Evolutionary conservation across 441 rosid genomes (phyloP), one percentile per base, ranked within the genome.

Genomic region (Isatis lusitanica): DNA sequence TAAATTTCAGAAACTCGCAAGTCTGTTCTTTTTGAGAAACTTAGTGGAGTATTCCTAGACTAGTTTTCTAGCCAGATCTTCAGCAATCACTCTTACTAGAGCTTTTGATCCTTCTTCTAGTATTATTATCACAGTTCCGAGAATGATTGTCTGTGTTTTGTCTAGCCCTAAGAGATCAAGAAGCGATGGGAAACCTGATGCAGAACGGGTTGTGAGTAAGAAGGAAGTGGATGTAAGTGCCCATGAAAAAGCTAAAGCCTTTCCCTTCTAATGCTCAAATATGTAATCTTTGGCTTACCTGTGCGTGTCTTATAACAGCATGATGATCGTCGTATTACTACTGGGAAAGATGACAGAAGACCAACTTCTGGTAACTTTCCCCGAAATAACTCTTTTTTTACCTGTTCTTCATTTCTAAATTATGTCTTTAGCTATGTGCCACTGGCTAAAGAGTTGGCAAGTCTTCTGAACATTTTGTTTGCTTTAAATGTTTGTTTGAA

Each of bases 241-340:
- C 17, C n/a, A 30, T 42, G 44, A 3, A 60, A 60, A 42, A 7
- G 51, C 59, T 15, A 7, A 15, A 33, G 35, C 3, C 2, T 52
- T 68, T 58, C 83, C 82, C 83, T 80, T 82, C 81, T 68, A 50
- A 80, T 81, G 84, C 87, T 84, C 79, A 83, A 63, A 28, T 82
- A 17, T 11, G 81, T 86, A 79, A 80, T 89, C 75, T 90, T 86
- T 80, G 94, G 82, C 87, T 87, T 94, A 88, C 94, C 85, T 89
- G 84, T 92, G 79, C 84, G 52, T 94, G 87, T 90, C 85, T 89
- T 39, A 85, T 88, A 85, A 90, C 93, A 95, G 98, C 95, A 85
- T 31, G 92, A 92, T 85, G 95, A 86, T 71, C 93, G 86, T 74
- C 83, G 81, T 85, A 82, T n/a, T n/a, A n/a, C 33, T 82, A 79